A percentile compares a stretch with the other conserved stretches of the same genome.
These are phyloP conservation scores for Salvia hispanica DNA, from an alignment of 257 asterid genomes.

Conservation along the genomic window DNA sequence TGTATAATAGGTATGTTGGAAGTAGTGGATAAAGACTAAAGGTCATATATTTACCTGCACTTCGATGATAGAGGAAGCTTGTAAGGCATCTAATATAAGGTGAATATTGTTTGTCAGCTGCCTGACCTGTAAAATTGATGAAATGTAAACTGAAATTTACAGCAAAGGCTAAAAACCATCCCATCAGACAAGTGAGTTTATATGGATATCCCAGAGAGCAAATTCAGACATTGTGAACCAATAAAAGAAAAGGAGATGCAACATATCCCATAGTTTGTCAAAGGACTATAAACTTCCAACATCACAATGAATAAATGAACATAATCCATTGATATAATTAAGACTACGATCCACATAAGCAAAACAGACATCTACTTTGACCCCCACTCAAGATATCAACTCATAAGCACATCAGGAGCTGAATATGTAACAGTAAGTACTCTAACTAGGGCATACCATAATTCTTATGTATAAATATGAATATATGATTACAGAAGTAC, in stretches of 20 bases:
- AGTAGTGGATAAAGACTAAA: neutral
- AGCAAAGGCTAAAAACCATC: neutral
- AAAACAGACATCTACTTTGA: neutral
- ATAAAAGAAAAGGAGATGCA: neutral
- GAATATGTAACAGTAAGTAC: neutral
- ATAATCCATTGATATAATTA: neutral
- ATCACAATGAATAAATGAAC: neutral
- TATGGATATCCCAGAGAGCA: neutral
- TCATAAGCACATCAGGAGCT: neutral
- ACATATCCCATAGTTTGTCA: neutral
- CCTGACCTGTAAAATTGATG: slow-evolving; percentile 43
- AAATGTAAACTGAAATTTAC: neutral
- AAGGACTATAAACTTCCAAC: neutral
- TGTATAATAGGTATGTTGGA: neutral
- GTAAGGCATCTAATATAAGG: slow-evolving; percentile 49
- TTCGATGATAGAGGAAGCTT: slow-evolving; percentile 61
- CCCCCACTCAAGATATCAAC: neutral
- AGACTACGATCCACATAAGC: neutral
- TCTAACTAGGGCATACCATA: neutral
- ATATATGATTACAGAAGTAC: no score
- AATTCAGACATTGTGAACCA: neutral
- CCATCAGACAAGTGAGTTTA: neutral
- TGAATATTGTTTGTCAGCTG: slow-evolving; percentile 65
- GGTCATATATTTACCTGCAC: slow-evolving; percentile 51
- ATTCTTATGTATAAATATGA: neutral